Conservation (phyloP, 2,329 filamentous ascomycete species). For the Grosmannia huntii region DNA sequence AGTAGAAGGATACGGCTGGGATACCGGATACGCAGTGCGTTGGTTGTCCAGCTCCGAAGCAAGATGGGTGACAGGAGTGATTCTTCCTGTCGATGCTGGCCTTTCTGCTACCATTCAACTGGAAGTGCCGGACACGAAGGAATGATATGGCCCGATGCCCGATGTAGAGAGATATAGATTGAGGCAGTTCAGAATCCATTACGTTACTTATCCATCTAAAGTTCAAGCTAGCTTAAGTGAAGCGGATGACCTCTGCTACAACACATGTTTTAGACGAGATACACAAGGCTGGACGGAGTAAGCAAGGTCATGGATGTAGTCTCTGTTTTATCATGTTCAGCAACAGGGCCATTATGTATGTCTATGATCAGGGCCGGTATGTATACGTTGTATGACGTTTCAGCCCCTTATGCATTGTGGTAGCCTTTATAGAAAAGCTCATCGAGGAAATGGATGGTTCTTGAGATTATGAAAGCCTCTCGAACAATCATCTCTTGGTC, state of each 20-base stretch:
- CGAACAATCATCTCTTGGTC: background rate
- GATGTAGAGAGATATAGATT: no score
- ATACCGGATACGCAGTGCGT: constrained; percentile 1
- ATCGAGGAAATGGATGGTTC: background rate
- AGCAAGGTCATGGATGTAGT: no score
- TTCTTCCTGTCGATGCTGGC: background rate
- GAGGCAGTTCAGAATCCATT: no score
- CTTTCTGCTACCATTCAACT: background rate
- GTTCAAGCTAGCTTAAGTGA: no score
- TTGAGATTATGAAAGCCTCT: background rate
- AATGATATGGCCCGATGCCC: background rate
- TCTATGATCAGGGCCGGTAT: no score
- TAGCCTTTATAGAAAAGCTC: background rate
- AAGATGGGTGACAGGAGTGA: constrained; percentile 1
- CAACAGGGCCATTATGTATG: no score
- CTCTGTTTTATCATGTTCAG: no score
- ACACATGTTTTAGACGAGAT: no score
- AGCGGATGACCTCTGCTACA: no score
- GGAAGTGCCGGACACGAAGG: background rate
- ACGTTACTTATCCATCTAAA: no score
- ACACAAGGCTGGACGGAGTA: no score
- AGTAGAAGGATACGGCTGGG: constrained; percentile 2
- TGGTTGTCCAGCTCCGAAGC: constrained; percentile 1
- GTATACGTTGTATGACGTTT: no score
- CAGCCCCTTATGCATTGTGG: background rate